Conservation (phyloP, 2,329 filamentous ascomycete genomes). For the Rutstroemia sydowiana region DNA sequence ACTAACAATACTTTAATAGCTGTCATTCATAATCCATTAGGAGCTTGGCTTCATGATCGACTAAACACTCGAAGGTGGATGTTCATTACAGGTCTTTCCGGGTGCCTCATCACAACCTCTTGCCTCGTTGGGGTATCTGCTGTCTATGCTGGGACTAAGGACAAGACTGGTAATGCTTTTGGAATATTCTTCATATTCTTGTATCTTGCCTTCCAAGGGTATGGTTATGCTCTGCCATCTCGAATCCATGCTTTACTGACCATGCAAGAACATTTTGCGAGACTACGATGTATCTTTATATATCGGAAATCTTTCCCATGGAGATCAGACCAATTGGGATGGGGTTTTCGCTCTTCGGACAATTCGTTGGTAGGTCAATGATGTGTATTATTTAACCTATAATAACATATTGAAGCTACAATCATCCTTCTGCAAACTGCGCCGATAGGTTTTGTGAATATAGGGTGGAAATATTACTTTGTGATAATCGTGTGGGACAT, state of each 20-base stretch:
- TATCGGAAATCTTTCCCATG: slow-evolving; percentile 31
- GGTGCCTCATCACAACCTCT: slow-evolving; percentile 2
- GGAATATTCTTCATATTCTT: slow-evolving; percentile 13
- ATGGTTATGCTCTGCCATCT: background rate
- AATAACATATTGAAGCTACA: background rate
- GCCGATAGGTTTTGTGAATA: slow-evolving; percentile 10
- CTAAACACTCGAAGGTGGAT: background rate
- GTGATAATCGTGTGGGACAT: slow-evolving; percentile 22
- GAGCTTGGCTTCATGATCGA: slow-evolving; percentile 5
- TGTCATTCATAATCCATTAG: slow-evolving; percentile 10
- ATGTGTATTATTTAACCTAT: background rate
- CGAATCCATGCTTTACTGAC: background rate
- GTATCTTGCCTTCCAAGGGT: slow-evolving; percentile 10
- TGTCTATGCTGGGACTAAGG: slow-evolving; percentile 5
- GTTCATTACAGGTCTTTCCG: slow-evolving; percentile 9
- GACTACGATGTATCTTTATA: slow-evolving; percentile 26
- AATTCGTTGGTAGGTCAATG: background rate
- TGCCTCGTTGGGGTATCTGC: slow-evolving; percentile 10
- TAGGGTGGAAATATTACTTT: slow-evolving; percentile 14
- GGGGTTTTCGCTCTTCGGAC: background rate
- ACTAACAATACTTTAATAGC: slow-evolving; percentile 4
- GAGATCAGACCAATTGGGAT: slow-evolving; percentile 22
- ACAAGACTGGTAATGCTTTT: slow-evolving; percentile 9
- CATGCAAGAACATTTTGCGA: background rate
- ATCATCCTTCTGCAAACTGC: slow-evolving; percentile 1